Conservation (phyloP, 768 basidiomycete species). For the Lactifluus subvellereus region DNA sequence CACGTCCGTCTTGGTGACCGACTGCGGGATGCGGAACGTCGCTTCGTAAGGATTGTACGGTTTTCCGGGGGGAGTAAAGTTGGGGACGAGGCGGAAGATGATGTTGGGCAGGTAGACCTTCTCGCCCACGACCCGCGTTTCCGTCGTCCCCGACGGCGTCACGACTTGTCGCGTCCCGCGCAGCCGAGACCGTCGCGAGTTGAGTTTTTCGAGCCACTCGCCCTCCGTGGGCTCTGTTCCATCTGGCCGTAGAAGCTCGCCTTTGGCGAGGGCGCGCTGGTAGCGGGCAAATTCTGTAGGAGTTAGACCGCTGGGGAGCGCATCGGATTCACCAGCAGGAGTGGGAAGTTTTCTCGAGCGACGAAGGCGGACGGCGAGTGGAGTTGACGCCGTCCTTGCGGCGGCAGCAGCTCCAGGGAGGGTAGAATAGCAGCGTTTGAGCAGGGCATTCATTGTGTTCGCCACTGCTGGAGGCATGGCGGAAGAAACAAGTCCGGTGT, state of each 20-base stretch:
- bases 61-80: constrained; percentile 66
- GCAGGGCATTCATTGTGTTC: constrained; percentile 32
- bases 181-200: constrained; percentile 54
- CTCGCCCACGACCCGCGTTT: constrained; percentile 63
- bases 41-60: constrained; percentile 94
- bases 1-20: constrained; percentile 88
- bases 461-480: background rate
- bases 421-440: constrained; percentile 39
- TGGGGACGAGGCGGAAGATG: constrained; percentile 76
- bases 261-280: constrained; percentile 49
- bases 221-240: constrained; percentile 38
- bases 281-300: constrained; percentile 60
- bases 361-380: constrained; percentile 66
- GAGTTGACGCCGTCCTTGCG: constrained; percentile 66
- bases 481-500: background rate
- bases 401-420: constrained; percentile 36
- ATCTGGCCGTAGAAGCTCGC: constrained; percentile 38
- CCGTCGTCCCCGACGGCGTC: constrained; percentile 38
- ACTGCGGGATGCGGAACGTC: constrained; percentile 87
- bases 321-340: constrained; percentile 39
- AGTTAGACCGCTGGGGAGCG: constrained; percentile 51
- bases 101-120: constrained; percentile 88
- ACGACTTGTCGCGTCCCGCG: constrained; percentile 49
- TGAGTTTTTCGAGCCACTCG: constrained; percentile 55
- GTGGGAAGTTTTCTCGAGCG: constrained; percentile 46